A percentile compares a stretch with the other conserved stretches of the same genome.
phyloP scores from a whole-genome alignment of 257 asterid genomes.

The Solanum megistacrolobum region DNA sequence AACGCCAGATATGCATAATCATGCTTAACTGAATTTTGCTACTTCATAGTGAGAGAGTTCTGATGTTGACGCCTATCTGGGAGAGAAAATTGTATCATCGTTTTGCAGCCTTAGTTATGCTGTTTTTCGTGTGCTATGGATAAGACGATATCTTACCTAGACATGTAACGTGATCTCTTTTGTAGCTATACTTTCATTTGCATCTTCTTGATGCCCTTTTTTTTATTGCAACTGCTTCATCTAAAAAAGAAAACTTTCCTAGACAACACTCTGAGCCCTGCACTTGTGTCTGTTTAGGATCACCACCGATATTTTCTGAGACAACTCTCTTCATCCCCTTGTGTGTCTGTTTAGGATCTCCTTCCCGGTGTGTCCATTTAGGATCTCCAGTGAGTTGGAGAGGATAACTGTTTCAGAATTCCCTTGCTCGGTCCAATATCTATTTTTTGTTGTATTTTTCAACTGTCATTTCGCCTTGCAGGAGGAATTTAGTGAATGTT shows the following conservation, averaged over 20 bases:
- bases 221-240: background rate
- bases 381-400: background rate
- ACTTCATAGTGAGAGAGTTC: background rate
- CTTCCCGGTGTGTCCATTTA: background rate
- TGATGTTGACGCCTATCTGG: background rate
- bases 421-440: background rate
- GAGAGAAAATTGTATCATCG: background rate
- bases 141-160: background rate
- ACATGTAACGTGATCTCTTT: background rate
- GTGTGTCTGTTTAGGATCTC: background rate
- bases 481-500: constrained; percentile 83
- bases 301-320: background rate
- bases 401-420: background rate
- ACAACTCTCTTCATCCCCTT: background rate
- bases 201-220: background rate
- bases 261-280: background rate
- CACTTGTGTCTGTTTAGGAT: background rate
- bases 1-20: background rate
- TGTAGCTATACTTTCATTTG: background rate
- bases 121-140: background rate
- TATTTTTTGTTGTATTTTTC: background rate
- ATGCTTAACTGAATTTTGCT: background rate
- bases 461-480: constrained; percentile 18
- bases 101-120: background rate
- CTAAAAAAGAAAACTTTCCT: background rate